Conservation (phyloP, 1,284 basidiomycete genomes). For the Neolentinus lepideus region DNA sequence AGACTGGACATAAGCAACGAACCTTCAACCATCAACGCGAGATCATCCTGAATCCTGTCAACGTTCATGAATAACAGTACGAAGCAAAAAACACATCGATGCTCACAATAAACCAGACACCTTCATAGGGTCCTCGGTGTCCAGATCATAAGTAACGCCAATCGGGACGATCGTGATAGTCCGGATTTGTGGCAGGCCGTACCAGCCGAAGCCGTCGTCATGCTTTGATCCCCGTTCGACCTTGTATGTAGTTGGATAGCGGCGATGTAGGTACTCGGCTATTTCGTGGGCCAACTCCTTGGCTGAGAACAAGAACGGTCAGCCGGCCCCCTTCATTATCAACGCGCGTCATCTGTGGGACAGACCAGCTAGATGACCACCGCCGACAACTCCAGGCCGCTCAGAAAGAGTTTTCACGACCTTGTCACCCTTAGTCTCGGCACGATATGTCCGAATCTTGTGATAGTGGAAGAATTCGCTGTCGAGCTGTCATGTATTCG, state of each 20-base stretch:
- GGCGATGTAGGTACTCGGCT: constrained; percentile 53
- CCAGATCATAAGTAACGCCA: constrained; percentile 43
- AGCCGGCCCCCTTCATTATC: not conserved
- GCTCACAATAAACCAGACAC: constrained; percentile 51
- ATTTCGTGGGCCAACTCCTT: constrained; percentile 61
- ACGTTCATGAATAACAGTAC: not conserved
- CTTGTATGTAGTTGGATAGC: constrained; percentile 54
- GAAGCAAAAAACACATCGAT: not conserved
- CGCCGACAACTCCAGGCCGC: constrained; percentile 39
- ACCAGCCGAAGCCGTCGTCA: constrained; percentile 34
- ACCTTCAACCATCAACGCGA: constrained; percentile 76
- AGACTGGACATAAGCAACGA: not conserved
- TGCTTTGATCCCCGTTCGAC: constrained; percentile 32
- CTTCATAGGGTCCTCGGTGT: constrained; percentile 50
- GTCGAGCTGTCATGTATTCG: constrained; percentile 35
- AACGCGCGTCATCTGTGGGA: not conserved
- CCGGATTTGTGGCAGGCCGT: constrained; percentile 40
- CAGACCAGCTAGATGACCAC: constrained; percentile 48
- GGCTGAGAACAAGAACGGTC: constrained; percentile 26
- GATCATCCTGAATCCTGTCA: constrained; percentile 58
- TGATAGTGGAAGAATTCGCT: constrained; percentile 45
- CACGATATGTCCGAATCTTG: constrained; percentile 44
- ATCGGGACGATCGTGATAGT: constrained; percentile 48
- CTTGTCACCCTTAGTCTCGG: constrained; percentile 39
- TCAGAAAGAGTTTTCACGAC: constrained; percentile 44